Percentiles rank a stretch among this genome's conserved stretches.
These are phyloP conservation scores for Stevia rebaudiana DNA, from an alignment of 140 eudicot genomes.

Conservation along the genomic window DNA sequence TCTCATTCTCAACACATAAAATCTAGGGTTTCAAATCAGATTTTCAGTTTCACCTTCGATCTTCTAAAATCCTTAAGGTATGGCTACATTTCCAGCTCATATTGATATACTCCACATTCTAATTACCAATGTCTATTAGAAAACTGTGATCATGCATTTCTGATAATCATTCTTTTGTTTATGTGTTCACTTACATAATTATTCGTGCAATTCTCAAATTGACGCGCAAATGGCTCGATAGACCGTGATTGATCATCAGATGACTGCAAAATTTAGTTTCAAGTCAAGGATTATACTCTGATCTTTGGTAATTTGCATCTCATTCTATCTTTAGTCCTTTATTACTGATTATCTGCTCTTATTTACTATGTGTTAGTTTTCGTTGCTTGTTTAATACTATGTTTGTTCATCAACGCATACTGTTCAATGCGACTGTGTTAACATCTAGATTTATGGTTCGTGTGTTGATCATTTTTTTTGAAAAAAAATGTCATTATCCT, in stretches of 20 bases:
- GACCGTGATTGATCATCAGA: not conserved
- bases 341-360: not conserved
- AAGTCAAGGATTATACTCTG: not conserved
- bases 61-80: conserved; percentile 23
- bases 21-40: conserved; percentile 40
- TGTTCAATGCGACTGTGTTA: conserved; percentile 15
- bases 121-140: not conserved
- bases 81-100: not conserved
- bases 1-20: conserved; percentile 31
- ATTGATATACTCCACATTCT: not conserved
- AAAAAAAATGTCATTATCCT: too few relatives aligned
- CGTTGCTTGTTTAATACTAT: not conserved
- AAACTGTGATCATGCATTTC: too few relatives aligned
- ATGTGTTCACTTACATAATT: not conserved
- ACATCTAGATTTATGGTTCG: not conserved
- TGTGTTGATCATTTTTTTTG: too few relatives aligned
- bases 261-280: conserved; percentile 3
- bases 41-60: conserved; percentile 18
- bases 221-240: conserved; percentile 19
- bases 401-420: not conserved
- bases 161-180: not conserved
- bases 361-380: not conserved
- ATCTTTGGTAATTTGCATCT: not conserved
- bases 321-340: conserved; percentile 14
- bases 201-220: not conserved